phyloP scores from a whole-genome alignment of 257 asterid genomes.

The Solanum sejunctum region DNA sequence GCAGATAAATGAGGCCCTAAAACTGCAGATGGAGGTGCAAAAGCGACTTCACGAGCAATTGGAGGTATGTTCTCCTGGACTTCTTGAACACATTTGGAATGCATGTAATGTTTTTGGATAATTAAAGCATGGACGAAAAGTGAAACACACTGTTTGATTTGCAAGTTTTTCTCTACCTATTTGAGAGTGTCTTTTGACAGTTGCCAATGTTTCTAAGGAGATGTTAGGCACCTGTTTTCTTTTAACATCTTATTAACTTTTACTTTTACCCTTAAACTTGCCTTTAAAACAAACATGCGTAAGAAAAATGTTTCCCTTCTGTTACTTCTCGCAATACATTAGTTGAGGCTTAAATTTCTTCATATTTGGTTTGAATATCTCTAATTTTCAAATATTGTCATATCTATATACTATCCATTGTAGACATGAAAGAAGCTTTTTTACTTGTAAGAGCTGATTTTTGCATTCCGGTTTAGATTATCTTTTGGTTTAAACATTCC shows the following conservation, averaged over 20 bases:
- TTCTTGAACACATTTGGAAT: not conserved
- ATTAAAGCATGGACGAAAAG: not conserved
- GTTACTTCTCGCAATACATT: not conserved
- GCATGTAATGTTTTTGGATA: not conserved
- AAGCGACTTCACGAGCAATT: slow-evolving; percentile 94
- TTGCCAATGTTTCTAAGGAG: not conserved
- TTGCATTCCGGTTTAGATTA: not conserved
- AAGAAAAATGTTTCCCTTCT: not conserved
- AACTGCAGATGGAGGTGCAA: slow-evolving; percentile 99
- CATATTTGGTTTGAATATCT: not conserved
- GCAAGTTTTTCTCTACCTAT: not conserved
- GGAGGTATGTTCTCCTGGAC: slow-evolving; percentile 44
- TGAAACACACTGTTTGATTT: not conserved
- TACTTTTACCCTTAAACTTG: not conserved
- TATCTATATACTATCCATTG: not conserved
- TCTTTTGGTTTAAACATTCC: not conserved
- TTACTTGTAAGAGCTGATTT: not conserved
- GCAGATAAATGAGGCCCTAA: slow-evolving; percentile 91
- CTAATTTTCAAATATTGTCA: not conserved
- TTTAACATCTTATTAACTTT: not conserved
- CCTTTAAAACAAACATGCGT: not conserved
- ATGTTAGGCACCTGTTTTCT: not conserved
- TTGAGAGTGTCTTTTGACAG: not conserved
- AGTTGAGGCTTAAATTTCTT: not conserved
- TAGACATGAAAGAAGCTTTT: not conserved